Evolutionary conservation across 1,139 yeast genomes (phyloP).

Genomic region (Diutina ranongensis): DNA sequence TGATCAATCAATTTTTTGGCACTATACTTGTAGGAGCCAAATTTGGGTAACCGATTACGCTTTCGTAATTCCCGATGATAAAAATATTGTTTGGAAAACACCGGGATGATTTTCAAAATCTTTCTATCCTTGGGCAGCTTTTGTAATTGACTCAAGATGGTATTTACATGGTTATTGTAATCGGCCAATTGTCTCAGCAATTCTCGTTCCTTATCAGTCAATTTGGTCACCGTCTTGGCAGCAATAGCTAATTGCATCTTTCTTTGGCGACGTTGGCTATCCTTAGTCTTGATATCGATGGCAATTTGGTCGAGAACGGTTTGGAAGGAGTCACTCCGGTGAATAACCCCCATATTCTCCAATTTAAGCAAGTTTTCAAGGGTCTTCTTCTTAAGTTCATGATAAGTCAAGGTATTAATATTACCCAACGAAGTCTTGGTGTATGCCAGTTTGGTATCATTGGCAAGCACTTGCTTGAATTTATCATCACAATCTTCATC

Average conservation of each 20-base stretch:
- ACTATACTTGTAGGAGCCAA: constrained; percentile 76
- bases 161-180: constrained; percentile 60
- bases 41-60: constrained; percentile 58
- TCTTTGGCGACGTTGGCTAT: constrained; percentile 53
- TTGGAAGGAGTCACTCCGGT: constrained; percentile 67
- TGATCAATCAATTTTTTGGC: constrained; percentile 68
- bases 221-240: constrained; percentile 43
- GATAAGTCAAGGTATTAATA: constrained; percentile 47
- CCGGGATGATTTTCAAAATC: constrained; percentile 42
- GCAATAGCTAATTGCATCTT: constrained; percentile 53
- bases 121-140: constrained; percentile 40
- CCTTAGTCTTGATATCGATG: constrained; percentile 69
- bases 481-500: constrained; percentile 52
- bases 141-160: constrained; percentile 52
- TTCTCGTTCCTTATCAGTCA: constrained; percentile 50
- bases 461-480: constrained; percentile 43
- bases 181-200: constrained; percentile 52
- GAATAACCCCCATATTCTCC: constrained; percentile 56
- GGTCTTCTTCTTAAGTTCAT: constrained; percentile 67
- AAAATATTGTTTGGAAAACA: constrained; percentile 71
- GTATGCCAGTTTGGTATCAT: constrained; percentile 30
- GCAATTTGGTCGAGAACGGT: constrained; percentile 75
- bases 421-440: constrained; percentile 38
- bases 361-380: constrained; percentile 67
- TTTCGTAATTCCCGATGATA: constrained; percentile 63